Base-by-base conservation (phyloP, 345 rosid species). In the Sonneratia caseolaris region DNA sequence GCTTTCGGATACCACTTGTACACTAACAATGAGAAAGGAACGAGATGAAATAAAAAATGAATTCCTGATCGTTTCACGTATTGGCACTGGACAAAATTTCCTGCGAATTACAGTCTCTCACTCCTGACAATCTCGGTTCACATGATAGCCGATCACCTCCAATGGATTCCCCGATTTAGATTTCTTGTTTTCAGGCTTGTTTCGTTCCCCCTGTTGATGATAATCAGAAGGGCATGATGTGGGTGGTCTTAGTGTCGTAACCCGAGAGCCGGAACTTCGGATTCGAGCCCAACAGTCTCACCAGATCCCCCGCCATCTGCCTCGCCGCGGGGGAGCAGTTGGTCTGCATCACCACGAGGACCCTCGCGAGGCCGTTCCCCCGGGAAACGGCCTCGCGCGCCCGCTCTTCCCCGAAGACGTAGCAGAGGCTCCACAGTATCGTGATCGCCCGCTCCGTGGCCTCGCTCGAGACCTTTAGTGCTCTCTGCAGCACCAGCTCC, bases 391-490 rank as follows among this genome's bases (percentile, higher is more conserved):
- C 86, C 72, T 90, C 98, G 55, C 76, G 79, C 37, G 97, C 92
- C 76, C 66, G 79, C 67, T 80, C 80, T 71, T 92, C 97, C 73
- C 88, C 68, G 53, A 89, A 89, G 70, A 95, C 65, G 47, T 82
- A 92, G n/a, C 97, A 95, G 64, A 86, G 47, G 45, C 88, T 81
- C 99, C 99, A 95, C 66, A 92, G 77, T 22, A 91, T 84, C 79
- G 87, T 86, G 76, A 89, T 92, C 35, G 96, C 89, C 55, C 85
- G 90, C 76, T 95, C 97, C 80, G 99, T 91, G 74, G 98, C 86
- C 37, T 75, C 75, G 21, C 73, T 69, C 38, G 99, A 92, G 3
- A 89, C 92, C 71, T 92, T 95, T 82, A 92, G 64, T 72, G 86
- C 76, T 81, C 81, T 90, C 65, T 81, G 82, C 79, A 87, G 85